phyloP scores from a whole-genome alignment of 768 basidiomycete species.

The Leccinum sublutescens region DNA sequence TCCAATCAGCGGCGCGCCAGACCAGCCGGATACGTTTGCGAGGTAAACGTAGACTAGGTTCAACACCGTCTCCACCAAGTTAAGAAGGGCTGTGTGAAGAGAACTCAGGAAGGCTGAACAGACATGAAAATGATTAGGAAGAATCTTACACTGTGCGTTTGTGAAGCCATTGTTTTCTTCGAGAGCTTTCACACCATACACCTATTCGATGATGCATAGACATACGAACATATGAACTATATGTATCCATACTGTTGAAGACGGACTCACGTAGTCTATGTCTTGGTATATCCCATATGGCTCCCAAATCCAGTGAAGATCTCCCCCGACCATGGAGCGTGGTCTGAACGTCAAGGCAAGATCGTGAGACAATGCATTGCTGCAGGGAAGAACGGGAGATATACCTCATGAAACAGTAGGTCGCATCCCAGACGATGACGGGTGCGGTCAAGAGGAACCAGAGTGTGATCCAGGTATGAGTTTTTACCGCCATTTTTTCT shows the following conservation, averaged over 20 bases:
- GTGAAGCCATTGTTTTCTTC: slow-evolving; percentile 74
- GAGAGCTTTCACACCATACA: slow-evolving; percentile 73
- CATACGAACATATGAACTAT: slow-evolving; percentile 23
- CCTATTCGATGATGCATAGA: slow-evolving; percentile 40
- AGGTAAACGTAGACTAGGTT: slow-evolving; percentile 77
- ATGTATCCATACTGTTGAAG: background rate
- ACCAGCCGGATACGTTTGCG: slow-evolving; percentile 58
- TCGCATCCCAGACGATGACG: slow-evolving; percentile 75
- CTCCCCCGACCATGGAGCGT: slow-evolving; percentile 82
- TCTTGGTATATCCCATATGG: slow-evolving; percentile 79
- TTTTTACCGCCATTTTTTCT: slow-evolving; percentile 47
- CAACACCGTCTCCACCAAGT: slow-evolving; percentile 74
- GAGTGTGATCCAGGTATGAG: slow-evolving; percentile 55
- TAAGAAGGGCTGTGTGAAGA: slow-evolving; percentile 58
- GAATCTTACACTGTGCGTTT: slow-evolving; percentile 73
- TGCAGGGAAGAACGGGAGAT: background rate
- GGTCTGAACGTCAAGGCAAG: slow-evolving; percentile 47
- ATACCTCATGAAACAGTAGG: slow-evolving; percentile 80
- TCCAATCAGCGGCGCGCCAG: slow-evolving; percentile 71
- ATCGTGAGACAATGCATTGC: background rate
- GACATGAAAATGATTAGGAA: background rate
- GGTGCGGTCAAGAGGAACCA: slow-evolving; percentile 59
- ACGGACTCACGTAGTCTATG: slow-evolving; percentile 43
- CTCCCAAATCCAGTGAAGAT: slow-evolving; percentile 89
- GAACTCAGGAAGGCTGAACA: background rate